Base-by-base conservation (phyloP, 2,329 filamentous ascomycete species). In the Pseudogymnoascus sp. region DNA sequence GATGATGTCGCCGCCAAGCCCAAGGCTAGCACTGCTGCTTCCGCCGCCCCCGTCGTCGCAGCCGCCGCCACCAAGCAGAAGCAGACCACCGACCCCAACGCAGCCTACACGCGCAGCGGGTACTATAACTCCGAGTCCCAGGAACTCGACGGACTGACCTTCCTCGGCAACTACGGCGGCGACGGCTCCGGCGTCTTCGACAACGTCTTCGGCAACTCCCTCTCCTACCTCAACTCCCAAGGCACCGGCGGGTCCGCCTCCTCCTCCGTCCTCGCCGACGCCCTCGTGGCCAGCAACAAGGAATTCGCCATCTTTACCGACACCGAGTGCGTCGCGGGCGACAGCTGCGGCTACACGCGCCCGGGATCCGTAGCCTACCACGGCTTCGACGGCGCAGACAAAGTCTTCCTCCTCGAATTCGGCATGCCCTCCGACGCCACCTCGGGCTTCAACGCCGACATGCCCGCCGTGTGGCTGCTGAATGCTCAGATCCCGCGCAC, bases 401-500 rank as follows among this genome's bases (percentile, higher is more conserved):
- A 91, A 77, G 79, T 88, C 62, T 91, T 93, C 77, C 79, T 92
- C 66, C 82, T 89, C 69, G 83, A 90, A 69, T 89, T 92, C 74
- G 78, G 79, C 62, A 93, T 93, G 89, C 89, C 89, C 7, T 71
- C 81, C 59, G 82, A 83, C 63, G 82, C 81, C 65, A 72, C 78
- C 61, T 76, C 72, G n/a, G 78, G 77, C 63, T 78, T 78, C 69
- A 83, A 86, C 70, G 78, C 73, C 43, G 85, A 92, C 75, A 89
- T 89, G 82, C 89, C 89, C 7, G 86, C 89, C 43, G 82, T 88
- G 74, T 93, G 90, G 90, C 78, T 88, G 60, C 82, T 93, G 65
- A 93, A 93, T 75, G 86, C 84, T 16, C 81, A 84, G 65, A 90
- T 93, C 65, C 85, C 89, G 26, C 85, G 86, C 65, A 86, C 87